Evolutionary conservation across 805 yeast species (phyloP).

Genomic region (Starmerella vitae): DNA sequence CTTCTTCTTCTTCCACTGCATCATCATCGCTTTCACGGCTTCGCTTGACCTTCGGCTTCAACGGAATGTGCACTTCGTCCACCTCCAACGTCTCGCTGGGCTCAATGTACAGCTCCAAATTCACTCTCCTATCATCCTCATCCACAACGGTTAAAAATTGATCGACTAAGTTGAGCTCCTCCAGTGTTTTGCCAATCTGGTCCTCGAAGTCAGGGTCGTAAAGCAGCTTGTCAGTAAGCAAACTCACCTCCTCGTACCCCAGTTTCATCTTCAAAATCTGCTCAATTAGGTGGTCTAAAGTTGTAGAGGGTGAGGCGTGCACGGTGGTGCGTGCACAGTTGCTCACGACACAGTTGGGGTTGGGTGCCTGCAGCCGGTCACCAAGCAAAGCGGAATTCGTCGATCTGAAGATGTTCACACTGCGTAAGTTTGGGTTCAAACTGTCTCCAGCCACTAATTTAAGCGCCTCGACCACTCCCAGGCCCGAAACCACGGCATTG

Average conservation of each 20-base stretch:
- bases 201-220: conserved; percentile 87
- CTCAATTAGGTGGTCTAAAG: conserved; percentile 42
- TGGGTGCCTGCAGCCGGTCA: conserved; percentile 49
- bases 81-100: conserved; percentile 15
- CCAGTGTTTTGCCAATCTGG: conserved; percentile 38
- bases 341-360: conserved; percentile 51
- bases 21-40: conserved; percentile 12
- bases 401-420: conserved; percentile 41
- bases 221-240: conserved; percentile 50
- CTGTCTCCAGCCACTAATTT: conserved; percentile 31
- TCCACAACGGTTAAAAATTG: conserved; percentile 59
- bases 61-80: conserved; percentile 22
- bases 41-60: conserved; percentile 17
- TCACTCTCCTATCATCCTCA: conserved; percentile 64
- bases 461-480: conserved; percentile 62
- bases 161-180: conserved; percentile 49
- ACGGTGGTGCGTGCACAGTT: conserved; percentile 26
- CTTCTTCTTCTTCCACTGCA: conserved; percentile 5
- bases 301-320: conserved; percentile 21
- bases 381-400: conserved; percentile 54
- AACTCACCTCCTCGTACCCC: conserved; percentile 40
- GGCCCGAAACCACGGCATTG: conserved; percentile 87
- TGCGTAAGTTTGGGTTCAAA: conserved; percentile 22
- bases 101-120: conserved; percentile 27
- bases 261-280: conserved; percentile 35